Evolutionary conservation across 2,329 filamentous ascomycete species (phyloP), one percentile per base, ranked within the genome.

Genomic region (Stagonosporopsis chrysanthemi): DNA sequence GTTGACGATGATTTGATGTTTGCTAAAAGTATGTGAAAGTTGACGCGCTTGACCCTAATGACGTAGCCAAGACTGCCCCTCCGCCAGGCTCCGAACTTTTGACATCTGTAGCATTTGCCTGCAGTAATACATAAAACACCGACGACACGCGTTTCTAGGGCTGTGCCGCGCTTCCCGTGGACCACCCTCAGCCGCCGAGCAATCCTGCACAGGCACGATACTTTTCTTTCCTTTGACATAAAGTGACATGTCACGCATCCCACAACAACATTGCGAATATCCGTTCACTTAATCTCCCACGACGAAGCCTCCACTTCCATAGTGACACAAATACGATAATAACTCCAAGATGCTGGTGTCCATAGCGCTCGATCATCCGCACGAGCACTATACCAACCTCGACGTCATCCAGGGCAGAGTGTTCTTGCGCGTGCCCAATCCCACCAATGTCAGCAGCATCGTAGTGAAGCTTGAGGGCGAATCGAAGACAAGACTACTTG

Each of bases 401-500:
- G 91, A 94, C 75, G 79, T 84, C 60, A 84, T 95, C 58, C 83
- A 81, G 28, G 91, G 91, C 51, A 76, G 75, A 56, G 79, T 84
- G 23, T 58, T 78, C 8, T 66, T 85, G 42, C 72, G 79, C 35
- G 75, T 78, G 19, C 70, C 73, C 6, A 81, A 75, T 63, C 76
- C 77, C 22, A 78, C 76, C 51, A 80, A 79, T 62, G 74, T 85
- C 29, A 77, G 76, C 54, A 77, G 75, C 36, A 88, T 95, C 61
- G 82, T 91, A 35, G 90, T 94, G 69, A 95, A 95, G 80, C 85
- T 95, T 29, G 91, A 95, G 72, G 91, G 91, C 65, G 90, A 95
- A 77, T 87, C 87, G 44, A 84, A 83, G 61, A 93, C 90, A 5
- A 83, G 88, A 40, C 77, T 92, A 74, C 80, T 76, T 73, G 84